Base-by-base conservation (phyloP, 2,329 filamentous ascomycete genomes). In the Gaeumannomyces tritici region DNA sequence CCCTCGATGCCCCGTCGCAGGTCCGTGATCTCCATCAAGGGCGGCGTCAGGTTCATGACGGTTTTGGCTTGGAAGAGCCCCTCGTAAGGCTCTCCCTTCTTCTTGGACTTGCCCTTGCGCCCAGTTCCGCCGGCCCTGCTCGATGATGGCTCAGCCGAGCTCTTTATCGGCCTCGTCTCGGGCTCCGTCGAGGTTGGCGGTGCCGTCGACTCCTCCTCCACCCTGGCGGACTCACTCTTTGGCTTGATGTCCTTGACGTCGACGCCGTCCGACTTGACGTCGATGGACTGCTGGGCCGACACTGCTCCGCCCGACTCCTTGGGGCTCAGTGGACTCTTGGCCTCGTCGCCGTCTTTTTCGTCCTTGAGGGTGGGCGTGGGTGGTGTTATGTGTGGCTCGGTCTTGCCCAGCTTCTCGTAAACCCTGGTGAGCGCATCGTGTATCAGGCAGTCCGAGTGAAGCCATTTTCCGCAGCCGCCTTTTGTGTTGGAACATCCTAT, bases 371-470 rank as follows among this genome's bases (percentile, higher is more conserved):
- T 61, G n/a, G 72, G 63, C 3, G 73, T 61, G n/a, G 72, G 72
- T 15, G 72, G 67, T n/a, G 51, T 28, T 55, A 74, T 70, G 67
- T 84, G 80, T 3, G 83, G 81, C 65, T 77, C 81, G 63, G 80
- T 76, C 60, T 71, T 74, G 51, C 83, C 81, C 9, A 86, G 73
- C 61, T 76, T 76, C 33, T 79, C 73, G 68, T 76, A 84, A 0
- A 81, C 79, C 33, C 75, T 75, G 68, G 76, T 72, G 15, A 87
- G 75, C 4, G 80, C 77, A 18, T 83, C 80, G 66, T 85, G 79
- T 35, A 79, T 74, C n/a, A 89, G 75, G 67, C 86, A 89, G 57
- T 85, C 80, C 62, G 84, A 79, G 67, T 89, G 86, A 64, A 88
- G 79, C 86, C 86, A 88, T 62, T 78, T 80, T 61, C 78, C 79